phyloP scores from a whole-genome alignment of 1,284 basidiomycete genomes.

The Austroboletus olivaceoglutinosus region DNA sequence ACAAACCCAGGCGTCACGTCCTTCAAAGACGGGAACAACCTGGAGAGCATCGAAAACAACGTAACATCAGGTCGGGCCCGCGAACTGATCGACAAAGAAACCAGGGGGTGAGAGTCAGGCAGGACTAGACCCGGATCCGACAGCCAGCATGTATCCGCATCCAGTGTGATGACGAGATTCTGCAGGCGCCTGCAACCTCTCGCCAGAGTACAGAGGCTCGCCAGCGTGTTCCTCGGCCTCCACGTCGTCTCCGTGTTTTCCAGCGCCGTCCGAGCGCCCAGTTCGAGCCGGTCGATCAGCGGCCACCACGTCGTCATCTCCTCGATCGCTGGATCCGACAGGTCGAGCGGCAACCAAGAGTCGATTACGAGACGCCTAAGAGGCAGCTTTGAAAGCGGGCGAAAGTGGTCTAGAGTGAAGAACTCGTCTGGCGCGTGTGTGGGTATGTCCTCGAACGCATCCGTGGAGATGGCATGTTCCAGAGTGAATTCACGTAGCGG shows the following conservation, averaged over 20 bases:
- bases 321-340: slow-evolving; percentile 43
- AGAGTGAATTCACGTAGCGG: slow-evolving; percentile 42
- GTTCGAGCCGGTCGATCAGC: slow-evolving; percentile 41
- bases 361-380: slow-evolving; percentile 44
- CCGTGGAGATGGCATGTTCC: slow-evolving; percentile 41
- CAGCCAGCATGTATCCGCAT: slow-evolving; percentile 12
- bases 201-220: slow-evolving; percentile 38
- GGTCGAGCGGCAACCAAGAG: slow-evolving; percentile 38
- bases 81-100: slow-evolving; percentile 21
- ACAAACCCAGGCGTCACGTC: slow-evolving; percentile 17
- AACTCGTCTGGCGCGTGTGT: slow-evolving; percentile 5
- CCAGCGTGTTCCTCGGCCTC: slow-evolving; percentile 36
- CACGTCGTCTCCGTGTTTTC: slow-evolving; percentile 24
- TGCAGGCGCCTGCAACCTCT: slow-evolving; percentile 35
- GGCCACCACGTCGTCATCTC: slow-evolving; percentile 47
- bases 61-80: slow-evolving; percentile 15
- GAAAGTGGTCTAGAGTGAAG: slow-evolving; percentile 24
- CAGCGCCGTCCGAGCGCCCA: slow-evolving; percentile 36
- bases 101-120: slow-evolving; percentile 17
- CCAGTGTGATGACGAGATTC: slow-evolving; percentile 40
- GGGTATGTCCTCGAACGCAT: slow-evolving; percentile 22
- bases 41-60: slow-evolving; percentile 13
- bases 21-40: slow-evolving; percentile 22
- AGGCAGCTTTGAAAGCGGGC: slow-evolving; percentile 22
- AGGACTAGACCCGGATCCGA: background rate